Evolutionary conservation across 805 yeast genomes (phyloP), one percentile per base, ranked within the genome.

Genomic region (Wickerhamiella lipophila): DNA sequence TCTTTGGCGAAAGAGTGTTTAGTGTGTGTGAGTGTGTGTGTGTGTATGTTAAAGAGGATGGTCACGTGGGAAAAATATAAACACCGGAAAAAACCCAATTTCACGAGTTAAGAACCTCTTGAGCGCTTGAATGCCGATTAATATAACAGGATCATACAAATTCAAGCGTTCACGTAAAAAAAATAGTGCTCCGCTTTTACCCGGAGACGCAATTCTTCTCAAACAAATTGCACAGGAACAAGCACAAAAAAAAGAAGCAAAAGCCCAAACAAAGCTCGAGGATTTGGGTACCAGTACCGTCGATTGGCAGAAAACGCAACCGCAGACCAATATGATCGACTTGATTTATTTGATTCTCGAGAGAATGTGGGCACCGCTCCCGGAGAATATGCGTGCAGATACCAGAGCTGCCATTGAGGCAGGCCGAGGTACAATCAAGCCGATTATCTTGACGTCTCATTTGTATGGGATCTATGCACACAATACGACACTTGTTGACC

Each of bases 401-500:
- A 52, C 55, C 4, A 46, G 52, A 9, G 64, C 63, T 2, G 58
- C 59, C 12, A 52, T 61, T 3, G 51, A 51, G 15, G 49, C 53
- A 12, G 60, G 52, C 48, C 55, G 70, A 9, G 40, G 47, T 23
- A 16, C 50, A 1, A 19, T 63, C n/a, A 68, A 70, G 2, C 62
- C 60, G 6, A 45, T 62, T 25, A 66, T 61, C 11, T 54, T 58
- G 50, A 50, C 60, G 8, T 58, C 60, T 13, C 69, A 66, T 30
- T 45, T 67, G 13, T 62, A 66, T 47, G 66, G 69, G 2, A 52
- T 68, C 2, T 64, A 56, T 49, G 63, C 67, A 1, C 51, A 53
- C 16, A 50, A 57, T n/a, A 59, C 68, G 2, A 68, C 72, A 2
- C 53, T 50, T 19, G 61, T 68, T 1, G 72, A 68, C 42, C 60